Evolutionary conservation across 345 rosid species (phyloP).

Genomic region (Heritiera fomes): DNA sequence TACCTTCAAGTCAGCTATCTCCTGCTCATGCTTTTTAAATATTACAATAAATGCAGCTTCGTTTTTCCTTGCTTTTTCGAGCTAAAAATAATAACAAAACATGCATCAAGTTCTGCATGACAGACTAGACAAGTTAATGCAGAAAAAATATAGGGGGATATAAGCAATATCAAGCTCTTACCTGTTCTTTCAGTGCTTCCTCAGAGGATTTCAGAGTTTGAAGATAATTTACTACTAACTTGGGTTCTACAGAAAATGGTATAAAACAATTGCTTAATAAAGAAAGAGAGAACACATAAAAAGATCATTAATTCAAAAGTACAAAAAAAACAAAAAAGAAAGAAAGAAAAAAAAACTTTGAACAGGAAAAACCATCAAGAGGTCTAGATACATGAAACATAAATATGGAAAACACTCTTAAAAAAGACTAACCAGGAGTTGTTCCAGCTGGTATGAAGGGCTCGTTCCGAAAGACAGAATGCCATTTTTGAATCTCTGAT

Average conservation of each 20-base stretch:
- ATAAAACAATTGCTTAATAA: constrained; percentile 17
- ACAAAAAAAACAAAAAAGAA: not conserved
- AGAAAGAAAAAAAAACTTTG: constrained; percentile 6
- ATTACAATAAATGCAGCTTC: constrained; percentile 97
- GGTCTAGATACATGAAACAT: not conserved
- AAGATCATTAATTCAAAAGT: not conserved
- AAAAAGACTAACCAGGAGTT: constrained; percentile 66
- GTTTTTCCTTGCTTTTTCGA: constrained; percentile 91
- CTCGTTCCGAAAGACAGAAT: constrained; percentile 74
- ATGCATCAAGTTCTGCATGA: constrained; percentile 24
- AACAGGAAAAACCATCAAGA: not conserved
- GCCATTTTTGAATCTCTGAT: constrained; percentile 82
- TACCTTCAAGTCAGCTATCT: constrained; percentile 92
- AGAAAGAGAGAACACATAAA: constrained; percentile 2
- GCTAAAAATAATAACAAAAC: constrained; percentile 46
- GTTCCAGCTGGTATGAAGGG: constrained; percentile 62
- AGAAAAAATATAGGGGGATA: not conserved
- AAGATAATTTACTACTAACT: constrained; percentile 63
- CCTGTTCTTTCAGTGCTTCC: constrained; percentile 88
- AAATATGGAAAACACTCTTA: constrained; percentile 14
- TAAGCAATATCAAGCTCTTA: constrained; percentile 26
- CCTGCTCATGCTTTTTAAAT: constrained; percentile 92
- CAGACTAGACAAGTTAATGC: not conserved
- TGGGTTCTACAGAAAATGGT: constrained; percentile 63
- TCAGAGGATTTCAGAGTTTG: constrained; percentile 83